Evolutionary conservation across 176 grass and related monocot genomes (phyloP).

Genomic region (Phyllostachys edulis): DNA sequence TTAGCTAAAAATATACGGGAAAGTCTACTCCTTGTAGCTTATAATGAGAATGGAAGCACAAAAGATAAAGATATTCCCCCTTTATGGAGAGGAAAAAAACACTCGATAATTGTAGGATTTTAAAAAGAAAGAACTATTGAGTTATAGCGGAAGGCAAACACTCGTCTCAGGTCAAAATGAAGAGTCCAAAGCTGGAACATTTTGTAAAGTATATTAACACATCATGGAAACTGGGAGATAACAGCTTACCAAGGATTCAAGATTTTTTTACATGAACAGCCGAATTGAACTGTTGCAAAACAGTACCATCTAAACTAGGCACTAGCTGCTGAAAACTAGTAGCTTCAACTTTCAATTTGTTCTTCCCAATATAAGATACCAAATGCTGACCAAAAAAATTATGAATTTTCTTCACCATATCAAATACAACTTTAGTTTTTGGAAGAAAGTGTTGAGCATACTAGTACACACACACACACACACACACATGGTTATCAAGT

Average conservation of each 20-base stretch:
- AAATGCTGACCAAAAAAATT: slow-evolving; percentile 20
- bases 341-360: background rate
- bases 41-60: background rate
- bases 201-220: background rate
- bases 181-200: slow-evolving; percentile 3
- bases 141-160: slow-evolving; percentile 12
- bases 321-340: background rate
- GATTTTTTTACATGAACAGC: slow-evolving; percentile 15
- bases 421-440: slow-evolving; percentile 19
- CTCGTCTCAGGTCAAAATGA: background rate
- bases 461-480: no score
- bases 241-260: slow-evolving; percentile 8
- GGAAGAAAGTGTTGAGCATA: background rate
- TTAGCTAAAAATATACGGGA: slow-evolving; percentile 22
- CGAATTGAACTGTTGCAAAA: background rate
- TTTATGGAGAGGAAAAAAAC: background rate
- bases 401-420: slow-evolving; percentile 3
- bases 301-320: background rate
- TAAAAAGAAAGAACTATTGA: background rate
- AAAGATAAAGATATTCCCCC: background rate
- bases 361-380: background rate
- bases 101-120: slow-evolving; percentile 1
- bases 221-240: slow-evolving; percentile 7
- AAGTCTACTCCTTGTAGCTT: background rate
- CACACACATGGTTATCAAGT: no score